Evolutionary conservation across 768 basidiomycete genomes (phyloP).

Genomic region (Boletus subcaerulescens): DNA sequence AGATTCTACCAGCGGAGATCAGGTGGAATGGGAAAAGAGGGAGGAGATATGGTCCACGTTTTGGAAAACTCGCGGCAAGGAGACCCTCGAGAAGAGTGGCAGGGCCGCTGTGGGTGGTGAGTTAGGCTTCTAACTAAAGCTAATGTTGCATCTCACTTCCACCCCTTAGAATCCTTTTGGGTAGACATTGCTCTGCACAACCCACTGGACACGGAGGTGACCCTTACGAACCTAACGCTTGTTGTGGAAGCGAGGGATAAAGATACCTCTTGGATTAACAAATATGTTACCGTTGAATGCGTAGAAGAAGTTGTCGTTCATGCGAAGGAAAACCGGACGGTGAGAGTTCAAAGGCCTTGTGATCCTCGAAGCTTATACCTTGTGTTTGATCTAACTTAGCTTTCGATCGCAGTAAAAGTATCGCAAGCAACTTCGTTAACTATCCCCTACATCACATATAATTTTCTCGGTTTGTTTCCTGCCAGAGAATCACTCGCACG

Average conservation of each 20-base stretch:
- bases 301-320: slow-evolving; percentile 60
- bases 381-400: slow-evolving; percentile 32
- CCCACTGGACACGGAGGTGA: slow-evolving; percentile 73
- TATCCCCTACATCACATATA: slow-evolving; percentile 57
- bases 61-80: slow-evolving; percentile 54
- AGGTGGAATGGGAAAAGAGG: slow-evolving; percentile 56
- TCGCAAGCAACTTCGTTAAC: slow-evolving; percentile 49
- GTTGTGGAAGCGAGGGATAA: slow-evolving; percentile 40
- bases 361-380: neutral
- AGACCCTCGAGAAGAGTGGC: slow-evolving; percentile 50
- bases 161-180: slow-evolving; percentile 65
- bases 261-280: slow-evolving; percentile 32
- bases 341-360: slow-evolving; percentile 32
- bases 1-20: slow-evolving; percentile 43
- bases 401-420: slow-evolving; percentile 62
- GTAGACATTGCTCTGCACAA: slow-evolving; percentile 69
- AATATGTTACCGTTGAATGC: slow-evolving; percentile 54
- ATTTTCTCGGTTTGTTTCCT: slow-evolving; percentile 74
- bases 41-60: slow-evolving; percentile 66
- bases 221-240: slow-evolving; percentile 59
- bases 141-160: neutral
- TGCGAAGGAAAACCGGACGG: slow-evolving; percentile 63
- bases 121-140: slow-evolving; percentile 4
- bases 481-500: slow-evolving; percentile 60
- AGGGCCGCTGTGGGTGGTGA: slow-evolving; percentile 65